Base-by-base conservation (phyloP, 2,329 filamentous ascomycete genomes). In the Incumbomyces delicatus region DNA sequence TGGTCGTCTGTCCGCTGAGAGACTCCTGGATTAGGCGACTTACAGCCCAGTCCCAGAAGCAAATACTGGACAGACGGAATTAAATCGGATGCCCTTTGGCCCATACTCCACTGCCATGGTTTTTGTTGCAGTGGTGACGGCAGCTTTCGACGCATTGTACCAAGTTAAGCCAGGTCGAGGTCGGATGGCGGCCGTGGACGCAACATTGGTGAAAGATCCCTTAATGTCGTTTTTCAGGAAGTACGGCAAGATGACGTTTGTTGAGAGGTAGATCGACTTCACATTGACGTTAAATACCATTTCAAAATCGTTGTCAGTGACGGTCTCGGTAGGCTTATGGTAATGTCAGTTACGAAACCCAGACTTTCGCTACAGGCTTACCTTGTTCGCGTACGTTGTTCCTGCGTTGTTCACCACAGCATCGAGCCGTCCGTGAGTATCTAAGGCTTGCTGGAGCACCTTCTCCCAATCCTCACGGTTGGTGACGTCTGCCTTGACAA, bases 61-160 rank as follows among this genome's bases (percentile, higher is more conserved):
- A 1, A 86, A 69, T 0, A 86, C 73, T 0, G 83, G 83, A 39
- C 80, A 84, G 12, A 88, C 77, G 1, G 77, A 74, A 52, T 87
- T 87, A 57, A 88, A 81, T 0, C 83, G 76, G 53, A 89, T 85
- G 54, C 85, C 74, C 46, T 84, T 75, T 0, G 77, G 74, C 0
- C 80, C 85, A 55, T 83, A 88, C 61, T 88, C 84, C 1, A 83
- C 79, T 1, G 83, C 85, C 53, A 89, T 71, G 10, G 75, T 75
- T 64, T 79, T 81, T 2, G 77, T 81, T 8, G 76, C 77, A 41
- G 75, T 82, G 54, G 74, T 74, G 10, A 82, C 75, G 1, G 81
- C 81, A 0, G 76, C 80, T 60, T 85, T 85, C 36, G 74, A 77
- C 1, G 80, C 78, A 57, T 83, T 84, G 20, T 55, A 56, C 53